Evolutionary conservation across 768 basidiomycete species (phyloP).

Genomic region (Kwoniella botswanensis): DNA sequence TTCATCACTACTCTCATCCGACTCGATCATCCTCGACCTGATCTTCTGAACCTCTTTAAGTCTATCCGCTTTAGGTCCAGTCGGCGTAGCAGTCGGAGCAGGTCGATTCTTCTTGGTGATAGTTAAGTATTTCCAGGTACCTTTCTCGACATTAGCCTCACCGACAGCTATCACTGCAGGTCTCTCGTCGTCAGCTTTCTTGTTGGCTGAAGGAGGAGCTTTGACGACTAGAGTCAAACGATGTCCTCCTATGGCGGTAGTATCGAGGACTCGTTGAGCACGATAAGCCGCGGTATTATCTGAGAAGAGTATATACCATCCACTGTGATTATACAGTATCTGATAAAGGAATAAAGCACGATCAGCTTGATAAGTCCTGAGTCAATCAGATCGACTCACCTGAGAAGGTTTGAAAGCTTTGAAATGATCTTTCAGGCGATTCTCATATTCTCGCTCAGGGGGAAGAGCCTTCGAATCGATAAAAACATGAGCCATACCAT

Average conservation of each 20-base stretch:
- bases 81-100: neutral
- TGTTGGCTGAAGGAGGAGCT: constrained; percentile 54
- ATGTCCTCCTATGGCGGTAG: constrained; percentile 43
- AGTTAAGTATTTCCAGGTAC: constrained; percentile 43
- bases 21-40: constrained; percentile 7
- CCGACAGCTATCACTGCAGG: neutral
- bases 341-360: constrained; percentile 44
- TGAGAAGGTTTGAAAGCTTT: constrained; percentile 72
- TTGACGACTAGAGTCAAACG: constrained; percentile 43
- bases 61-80: constrained; percentile 8
- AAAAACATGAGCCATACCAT: constrained; percentile 46
- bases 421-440: constrained; percentile 73
- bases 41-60: constrained; percentile 5
- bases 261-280: constrained; percentile 69
- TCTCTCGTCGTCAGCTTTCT: constrained; percentile 3
- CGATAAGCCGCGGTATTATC: constrained; percentile 69
- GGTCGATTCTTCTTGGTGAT: constrained; percentile 48
- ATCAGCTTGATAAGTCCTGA: constrained; percentile 9
- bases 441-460: constrained; percentile 59
- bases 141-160: constrained; percentile 21
- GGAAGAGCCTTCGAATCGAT: constrained; percentile 40
- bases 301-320: constrained; percentile 82
- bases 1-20: constrained; percentile 25
- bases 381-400: constrained; percentile 62
- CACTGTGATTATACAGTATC: constrained; percentile 73